Conservation (phyloP, 1,139 yeast species). For the Kodamaea sp. region DNA sequence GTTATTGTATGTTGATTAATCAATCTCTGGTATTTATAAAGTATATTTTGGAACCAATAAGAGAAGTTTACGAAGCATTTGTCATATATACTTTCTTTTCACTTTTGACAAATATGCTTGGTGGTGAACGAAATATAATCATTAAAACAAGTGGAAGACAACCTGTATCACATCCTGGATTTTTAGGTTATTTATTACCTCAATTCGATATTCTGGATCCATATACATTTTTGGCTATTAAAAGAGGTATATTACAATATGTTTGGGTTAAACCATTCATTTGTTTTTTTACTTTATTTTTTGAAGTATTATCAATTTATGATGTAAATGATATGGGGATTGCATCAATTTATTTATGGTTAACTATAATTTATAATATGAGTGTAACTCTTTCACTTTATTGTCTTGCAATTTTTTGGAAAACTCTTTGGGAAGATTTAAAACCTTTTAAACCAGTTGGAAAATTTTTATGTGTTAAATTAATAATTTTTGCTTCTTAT, state of each 20-base stretch:
- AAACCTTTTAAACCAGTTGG: conserved; percentile 84
- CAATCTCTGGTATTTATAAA: conserved; percentile 36
- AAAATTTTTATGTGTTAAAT: conserved; percentile 86
- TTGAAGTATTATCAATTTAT: conserved; percentile 50
- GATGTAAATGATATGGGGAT: conserved; percentile 49
- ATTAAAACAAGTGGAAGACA: conserved; percentile 68
- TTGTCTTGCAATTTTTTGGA: conserved; percentile 89
- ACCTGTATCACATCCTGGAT: conserved; percentile 71
- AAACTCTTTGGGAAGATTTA: conserved; percentile 72
- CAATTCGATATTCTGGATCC: conserved; percentile 87
- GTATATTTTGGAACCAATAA: conserved; percentile 62
- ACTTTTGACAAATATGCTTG: conserved; percentile 74
- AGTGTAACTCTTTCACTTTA: conserved; percentile 82
- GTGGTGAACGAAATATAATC: conserved; percentile 87
- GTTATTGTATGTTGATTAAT: conserved; percentile 50
- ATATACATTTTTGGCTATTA: conserved; percentile 65
- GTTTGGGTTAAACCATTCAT: conserved; percentile 91
- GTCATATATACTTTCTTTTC: conserved; percentile 92
- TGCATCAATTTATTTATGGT: conserved; percentile 58
- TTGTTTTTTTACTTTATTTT: conserved; percentile 52
- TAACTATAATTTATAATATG: conserved; percentile 66
- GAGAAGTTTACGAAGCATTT: conserved; percentile 93
- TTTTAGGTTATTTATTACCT: conserved; percentile 45
- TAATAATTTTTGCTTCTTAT: conserved; percentile 91
- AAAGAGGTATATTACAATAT: conserved; percentile 86